A percentile compares a stretch with the other conserved stretches of the same genome.
phyloP scores from a whole-genome alignment of 768 basidiomycete species.

The Floccularia luteovirens region DNA sequence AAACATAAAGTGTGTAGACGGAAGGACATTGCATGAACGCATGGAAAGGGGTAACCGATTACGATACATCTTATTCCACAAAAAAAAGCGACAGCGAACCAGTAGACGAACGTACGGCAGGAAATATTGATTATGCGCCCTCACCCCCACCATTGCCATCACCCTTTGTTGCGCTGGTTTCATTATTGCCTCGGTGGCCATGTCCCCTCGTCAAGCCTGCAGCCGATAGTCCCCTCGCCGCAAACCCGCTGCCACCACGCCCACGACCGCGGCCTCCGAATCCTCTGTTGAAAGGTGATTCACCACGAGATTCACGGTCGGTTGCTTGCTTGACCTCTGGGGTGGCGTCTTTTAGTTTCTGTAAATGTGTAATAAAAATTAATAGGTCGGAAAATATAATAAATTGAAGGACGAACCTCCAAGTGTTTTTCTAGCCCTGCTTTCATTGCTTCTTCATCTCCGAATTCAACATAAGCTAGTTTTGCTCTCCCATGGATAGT shows the following conservation, averaged over 20 bases:
- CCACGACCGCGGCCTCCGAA: constrained; percentile 32
- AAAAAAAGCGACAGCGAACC: too few species aligned
- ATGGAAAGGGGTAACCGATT: too few species aligned
- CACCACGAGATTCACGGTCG: constrained; percentile 41
- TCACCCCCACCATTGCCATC: neutral
- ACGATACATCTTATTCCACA: too few species aligned
- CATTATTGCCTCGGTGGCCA: constrained; percentile 11
- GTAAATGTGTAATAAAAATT: constrained; percentile 5
- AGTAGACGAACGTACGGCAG: too few species aligned
- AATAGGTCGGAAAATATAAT: constrained; percentile 4
- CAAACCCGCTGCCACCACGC: constrained; percentile 52
- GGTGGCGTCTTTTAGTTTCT: constrained; percentile 64
- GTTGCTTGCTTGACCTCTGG: constrained; percentile 70
- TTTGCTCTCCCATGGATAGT: constrained; percentile 40
- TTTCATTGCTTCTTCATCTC: constrained; percentile 81
- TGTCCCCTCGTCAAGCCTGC: constrained; percentile 53
- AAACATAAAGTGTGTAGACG: too few species aligned
- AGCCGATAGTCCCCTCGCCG: constrained; percentile 58
- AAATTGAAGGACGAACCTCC: constrained; percentile 38
- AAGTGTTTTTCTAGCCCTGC: constrained; percentile 68
- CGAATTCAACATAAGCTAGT: constrained; percentile 86
- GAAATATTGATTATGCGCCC: neutral
- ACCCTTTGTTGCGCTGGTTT: constrained; percentile 1
- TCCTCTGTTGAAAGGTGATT: constrained; percentile 22
- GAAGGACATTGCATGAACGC: constrained; percentile 1